These are phyloP conservation scores for Boletellus emodensis DNA, from an alignment of 768 basidiomycete species.

Conservation along the genomic window DNA sequence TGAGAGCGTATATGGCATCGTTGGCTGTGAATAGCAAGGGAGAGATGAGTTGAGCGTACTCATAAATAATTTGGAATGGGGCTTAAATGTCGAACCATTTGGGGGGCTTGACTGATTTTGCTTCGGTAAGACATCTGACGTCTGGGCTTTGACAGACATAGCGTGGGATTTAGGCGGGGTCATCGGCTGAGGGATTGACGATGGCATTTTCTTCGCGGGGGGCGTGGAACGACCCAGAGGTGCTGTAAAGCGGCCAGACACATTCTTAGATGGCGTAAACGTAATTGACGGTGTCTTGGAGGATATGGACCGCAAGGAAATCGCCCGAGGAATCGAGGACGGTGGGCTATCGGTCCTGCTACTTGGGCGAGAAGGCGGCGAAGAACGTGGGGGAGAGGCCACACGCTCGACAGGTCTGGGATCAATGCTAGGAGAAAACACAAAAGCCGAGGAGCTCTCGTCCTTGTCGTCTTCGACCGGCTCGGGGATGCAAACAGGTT, in stretches of 20 bases:
- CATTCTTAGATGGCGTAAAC: conserved; percentile 34
- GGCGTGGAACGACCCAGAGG: conserved; percentile 34
- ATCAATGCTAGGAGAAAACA: conserved; percentile 18
- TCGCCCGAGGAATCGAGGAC: conserved; percentile 50
- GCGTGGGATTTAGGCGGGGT: conserved; percentile 34
- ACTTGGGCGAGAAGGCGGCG: conserved; percentile 10
- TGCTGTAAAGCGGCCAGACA: conserved; percentile 26
- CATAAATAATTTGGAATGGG: conserved; percentile 43
- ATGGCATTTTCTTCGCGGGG: conserved; percentile 51
- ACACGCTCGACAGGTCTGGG: conserved; percentile 4
- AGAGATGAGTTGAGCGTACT: conserved; percentile 60
- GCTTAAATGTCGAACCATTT: conserved; percentile 64
- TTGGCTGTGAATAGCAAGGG: conserved; percentile 35
- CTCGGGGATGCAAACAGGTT: conserved; percentile 6
- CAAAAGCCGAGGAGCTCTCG: conserved; percentile 20
- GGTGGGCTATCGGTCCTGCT: conserved; percentile 33
- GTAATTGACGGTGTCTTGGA: conserved; percentile 24
- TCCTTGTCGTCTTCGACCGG: conserved; percentile 22
- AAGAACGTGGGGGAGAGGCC: conserved; percentile 9
- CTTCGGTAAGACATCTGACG: conserved; percentile 30
- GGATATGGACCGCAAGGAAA: conserved; percentile 34
- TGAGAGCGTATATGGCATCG: conserved; percentile 29
- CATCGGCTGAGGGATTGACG: conserved; percentile 61
- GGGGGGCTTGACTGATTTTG: conserved; percentile 23
- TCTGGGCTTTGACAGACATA: conserved; percentile 35